A percentile compares a stretch with the other conserved stretches of the same genome.
Conservation (phyloP, 345 rosid genomes). For the Eucalyptus cladocalyx region DNA sequence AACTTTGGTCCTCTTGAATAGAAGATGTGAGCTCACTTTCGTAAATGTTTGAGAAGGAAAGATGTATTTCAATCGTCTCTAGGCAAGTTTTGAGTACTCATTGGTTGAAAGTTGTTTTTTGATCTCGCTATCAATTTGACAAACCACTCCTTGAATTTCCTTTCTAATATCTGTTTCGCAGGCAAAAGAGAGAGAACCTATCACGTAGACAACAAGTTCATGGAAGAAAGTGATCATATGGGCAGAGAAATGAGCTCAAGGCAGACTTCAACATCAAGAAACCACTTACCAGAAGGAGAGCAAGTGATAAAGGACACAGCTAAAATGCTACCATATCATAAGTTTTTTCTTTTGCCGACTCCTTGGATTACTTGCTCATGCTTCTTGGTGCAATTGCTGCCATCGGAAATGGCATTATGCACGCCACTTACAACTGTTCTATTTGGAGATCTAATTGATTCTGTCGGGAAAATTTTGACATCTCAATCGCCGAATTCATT, state of each 20-base stretch:
- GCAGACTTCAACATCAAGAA: neutral
- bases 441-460: conserved; percentile 16
- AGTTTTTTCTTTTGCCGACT: conserved; percentile 31
- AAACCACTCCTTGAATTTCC: neutral
- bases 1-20: neutral
- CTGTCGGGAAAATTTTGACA: conserved; percentile 18
- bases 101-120: neutral
- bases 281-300: neutral
- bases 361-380: conserved; percentile 12
- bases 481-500: conserved; percentile 3
- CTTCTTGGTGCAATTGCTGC: conserved; percentile 14
- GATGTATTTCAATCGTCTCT: neutral
- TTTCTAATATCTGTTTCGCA: neutral
- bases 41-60: neutral
- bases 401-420: conserved; percentile 10
- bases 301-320: neutral
- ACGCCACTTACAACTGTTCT: conserved; percentile 21
- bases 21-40: neutral
- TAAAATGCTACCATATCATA: conserved; percentile 8
- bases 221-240: neutral
- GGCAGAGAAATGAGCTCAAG: neutral
- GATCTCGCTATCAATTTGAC: neutral
- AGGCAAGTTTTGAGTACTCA: neutral
- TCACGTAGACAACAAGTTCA: neutral
- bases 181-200: neutral